A percentile compares a stretch with the other conserved stretches of the same genome.
phyloP scores from a whole-genome alignment of 306 rosid species.

The Lathyrus tuberosus region DNA sequence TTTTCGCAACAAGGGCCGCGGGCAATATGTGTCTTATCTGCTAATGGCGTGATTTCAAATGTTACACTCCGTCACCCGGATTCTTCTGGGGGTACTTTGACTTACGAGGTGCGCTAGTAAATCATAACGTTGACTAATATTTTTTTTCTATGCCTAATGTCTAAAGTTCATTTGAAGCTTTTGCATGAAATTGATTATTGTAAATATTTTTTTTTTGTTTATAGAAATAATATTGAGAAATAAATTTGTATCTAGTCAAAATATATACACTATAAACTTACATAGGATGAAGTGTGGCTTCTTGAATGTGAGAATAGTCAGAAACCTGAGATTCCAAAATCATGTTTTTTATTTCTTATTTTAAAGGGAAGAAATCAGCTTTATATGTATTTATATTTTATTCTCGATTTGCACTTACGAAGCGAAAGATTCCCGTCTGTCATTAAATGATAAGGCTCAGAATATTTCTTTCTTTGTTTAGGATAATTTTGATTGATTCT shows the following conservation, averaged over 20 bases:
- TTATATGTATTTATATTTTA: neutral
- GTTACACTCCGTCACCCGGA: constrained; percentile 82
- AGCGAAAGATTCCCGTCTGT: neutral
- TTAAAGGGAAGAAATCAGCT: no score
- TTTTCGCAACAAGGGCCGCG: constrained; percentile 87
- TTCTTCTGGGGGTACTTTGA: constrained; percentile 73
- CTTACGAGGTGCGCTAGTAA: constrained; percentile 65
- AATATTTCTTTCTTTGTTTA: neutral
- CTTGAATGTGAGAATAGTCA: neutral
- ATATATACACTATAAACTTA: neutral
- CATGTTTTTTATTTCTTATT: no score
- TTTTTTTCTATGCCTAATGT: constrained; percentile 2
- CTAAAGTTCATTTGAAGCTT: constrained; percentile 3
- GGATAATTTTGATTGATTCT: neutral
- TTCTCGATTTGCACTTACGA: neutral
- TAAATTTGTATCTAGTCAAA: neutral
- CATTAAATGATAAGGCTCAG: neutral
- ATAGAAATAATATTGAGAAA: neutral
- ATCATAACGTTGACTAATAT: constrained; percentile 18
- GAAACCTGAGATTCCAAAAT: neutral
- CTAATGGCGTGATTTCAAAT: constrained; percentile 71
- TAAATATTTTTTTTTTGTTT: neutral
- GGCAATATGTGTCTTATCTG: constrained; percentile 78
- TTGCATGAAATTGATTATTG: neutral
- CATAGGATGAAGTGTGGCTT: neutral